Evolutionary conservation across 306 rosid genomes (phyloP).

Genomic region (Dalbergia cochinchinensis): DNA sequence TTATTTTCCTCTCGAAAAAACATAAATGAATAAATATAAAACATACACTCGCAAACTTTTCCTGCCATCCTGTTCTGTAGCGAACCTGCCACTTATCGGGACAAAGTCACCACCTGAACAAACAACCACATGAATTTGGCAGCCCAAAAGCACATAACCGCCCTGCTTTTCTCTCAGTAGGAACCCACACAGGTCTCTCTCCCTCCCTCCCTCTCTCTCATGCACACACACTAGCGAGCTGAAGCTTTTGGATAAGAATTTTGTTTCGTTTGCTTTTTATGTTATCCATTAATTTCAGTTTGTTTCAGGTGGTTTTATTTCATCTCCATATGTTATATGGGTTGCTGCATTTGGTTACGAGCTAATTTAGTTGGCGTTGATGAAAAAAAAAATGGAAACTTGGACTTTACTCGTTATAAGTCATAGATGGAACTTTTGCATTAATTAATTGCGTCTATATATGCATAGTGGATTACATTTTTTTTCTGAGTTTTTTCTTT

Average conservation of each 20-base stretch:
- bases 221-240: background rate
- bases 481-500: background rate
- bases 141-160: too few relatives aligned
- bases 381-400: background rate
- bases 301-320: background rate
- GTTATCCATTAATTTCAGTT: background rate
- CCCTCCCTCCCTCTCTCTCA: background rate
- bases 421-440: background rate
- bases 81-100: too few relatives aligned
- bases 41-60: too few relatives aligned
- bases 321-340: background rate
- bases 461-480: too few relatives aligned
- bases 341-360: conserved; percentile 27
- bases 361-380: background rate
- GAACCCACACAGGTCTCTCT: background rate
- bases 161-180: too few relatives aligned
- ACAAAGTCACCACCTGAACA: too few relatives aligned
- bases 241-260: background rate
- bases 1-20: too few relatives aligned
- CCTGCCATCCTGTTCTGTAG: too few relatives aligned
- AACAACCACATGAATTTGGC: too few relatives aligned
- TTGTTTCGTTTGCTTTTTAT: too few relatives aligned
- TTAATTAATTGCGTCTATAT: background rate
- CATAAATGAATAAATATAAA: too few relatives aligned
- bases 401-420: background rate